Base-by-base conservation (phyloP, 1,284 basidiomycete genomes). In the Neotropicomus parvogracilis region DNA sequence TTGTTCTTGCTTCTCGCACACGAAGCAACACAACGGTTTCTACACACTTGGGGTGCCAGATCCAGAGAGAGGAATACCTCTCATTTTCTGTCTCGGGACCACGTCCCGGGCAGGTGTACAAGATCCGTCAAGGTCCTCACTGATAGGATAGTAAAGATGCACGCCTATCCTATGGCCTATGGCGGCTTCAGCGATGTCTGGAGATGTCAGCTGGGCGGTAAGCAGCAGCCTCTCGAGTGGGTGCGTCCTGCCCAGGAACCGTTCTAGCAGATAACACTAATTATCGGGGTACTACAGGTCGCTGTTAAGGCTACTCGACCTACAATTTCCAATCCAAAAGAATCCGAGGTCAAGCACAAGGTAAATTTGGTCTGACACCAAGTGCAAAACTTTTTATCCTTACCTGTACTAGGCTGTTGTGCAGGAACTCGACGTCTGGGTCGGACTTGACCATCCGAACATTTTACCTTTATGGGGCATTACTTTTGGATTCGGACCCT, bases 271-370 rank as follows among this genome's bases (percentile, higher is more conserved):
- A 44, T 3, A 16, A 21, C 31, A 17, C 27, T 41, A 3, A 59
- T 9, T 2, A 16, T n/a, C 5, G 3, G 5, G 10, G 7, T 44
- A 9, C 21, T 24, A 34, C 26, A 72, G 68, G 72, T 75, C 36
- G 73, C 70, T 12, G 66, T 77, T 31, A 76, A 77, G 52, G 72
- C 70, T 5, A 55, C 76, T 7, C 64, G 76, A 38, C 64, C 66
- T 8, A 59, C 60, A 3, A 58, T 63, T 4, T 59, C 36, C 6
- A 55, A 59, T 24, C 58, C 65, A 34, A 59, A 28, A 59, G 69
- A 51, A 56, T 58, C 43, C n/a, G 65, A 59, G 34, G 60, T 71
- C 55, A 64, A 69, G 44, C 50, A 55, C 56, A 69, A 72, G 44
- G 51, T 65, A 40, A 26, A 1, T 28, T 11, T 12, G 8, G 2